phyloP scores from a whole-genome alignment of 768 basidiomycete genomes.

The Collybia sordida region DNA sequence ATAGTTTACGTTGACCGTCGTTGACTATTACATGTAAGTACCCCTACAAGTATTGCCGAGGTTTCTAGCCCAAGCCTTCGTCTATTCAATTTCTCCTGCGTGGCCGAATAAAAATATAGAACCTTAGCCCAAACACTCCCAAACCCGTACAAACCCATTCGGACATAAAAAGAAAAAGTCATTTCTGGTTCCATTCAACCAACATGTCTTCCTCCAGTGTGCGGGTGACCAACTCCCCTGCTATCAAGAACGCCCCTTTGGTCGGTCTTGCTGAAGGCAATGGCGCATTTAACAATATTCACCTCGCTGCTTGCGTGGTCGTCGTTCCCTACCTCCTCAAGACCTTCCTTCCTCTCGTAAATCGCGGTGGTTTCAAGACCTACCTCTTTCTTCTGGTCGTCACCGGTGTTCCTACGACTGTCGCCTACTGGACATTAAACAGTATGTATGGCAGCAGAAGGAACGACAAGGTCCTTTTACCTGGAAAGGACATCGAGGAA shows the following conservation, averaged over 20 bases:
- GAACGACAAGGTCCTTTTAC: slow-evolving; percentile 84
- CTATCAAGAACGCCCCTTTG: slow-evolving; percentile 85
- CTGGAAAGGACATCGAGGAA: slow-evolving; percentile 81
- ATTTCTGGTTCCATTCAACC: background rate
- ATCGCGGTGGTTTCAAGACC: slow-evolving; percentile 80
- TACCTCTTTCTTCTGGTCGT: slow-evolving; percentile 79
- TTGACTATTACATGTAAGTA: no score
- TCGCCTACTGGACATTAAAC: slow-evolving; percentile 89
- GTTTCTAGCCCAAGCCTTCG: no score
- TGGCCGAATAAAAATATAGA: no score
- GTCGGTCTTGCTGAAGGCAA: slow-evolving; percentile 85
- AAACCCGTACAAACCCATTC: no score
- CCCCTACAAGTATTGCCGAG: no score
- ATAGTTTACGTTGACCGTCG: no score
- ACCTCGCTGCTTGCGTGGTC: slow-evolving; percentile 76
- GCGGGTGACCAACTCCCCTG: slow-evolving; percentile 63
- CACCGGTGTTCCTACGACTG: slow-evolving; percentile 71
- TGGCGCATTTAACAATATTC: slow-evolving; percentile 77
- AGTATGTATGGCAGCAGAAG: slow-evolving; percentile 77
- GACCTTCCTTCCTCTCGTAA: slow-evolving; percentile 77
- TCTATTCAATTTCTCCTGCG: no score
- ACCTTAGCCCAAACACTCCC: no score
- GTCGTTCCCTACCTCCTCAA: slow-evolving; percentile 85
- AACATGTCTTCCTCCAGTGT: slow-evolving; percentile 44
- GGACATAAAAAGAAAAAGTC: no score